Conservation (phyloP, 2,329 filamentous ascomycete species). For the Dryadomyces quercivorus region DNA sequence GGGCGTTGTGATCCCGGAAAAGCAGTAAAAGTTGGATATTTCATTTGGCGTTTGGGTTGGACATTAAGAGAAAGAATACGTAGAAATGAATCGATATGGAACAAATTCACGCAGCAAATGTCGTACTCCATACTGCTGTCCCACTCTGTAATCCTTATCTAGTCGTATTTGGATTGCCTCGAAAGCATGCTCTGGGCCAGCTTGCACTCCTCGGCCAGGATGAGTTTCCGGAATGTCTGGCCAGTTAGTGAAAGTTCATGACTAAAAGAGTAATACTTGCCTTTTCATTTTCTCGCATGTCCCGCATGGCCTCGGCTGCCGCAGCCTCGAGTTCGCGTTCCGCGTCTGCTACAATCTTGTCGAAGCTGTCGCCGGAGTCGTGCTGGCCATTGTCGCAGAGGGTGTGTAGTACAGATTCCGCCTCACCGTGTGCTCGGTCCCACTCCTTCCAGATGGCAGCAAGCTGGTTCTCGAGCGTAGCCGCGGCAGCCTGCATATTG, state of each 20-base stretch:
- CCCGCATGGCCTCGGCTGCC: neutral
- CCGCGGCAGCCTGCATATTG: conserved; percentile 2
- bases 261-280: too few species aligned
- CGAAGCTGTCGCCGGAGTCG: neutral
- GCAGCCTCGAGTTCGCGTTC: conserved; percentile 4
- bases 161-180: conserved; percentile 13
- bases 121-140: too few species aligned
- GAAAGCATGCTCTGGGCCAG: conserved; percentile 12
- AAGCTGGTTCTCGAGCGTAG: conserved; percentile 10
- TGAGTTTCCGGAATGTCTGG: conserved; percentile 11
- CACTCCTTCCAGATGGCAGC: conserved; percentile 16
- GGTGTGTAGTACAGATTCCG: conserved; percentile 17
- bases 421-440: conserved; percentile 28
- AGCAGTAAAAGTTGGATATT: neutral
- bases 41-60: neutral
- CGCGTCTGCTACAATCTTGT: conserved; percentile 6
- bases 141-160: neutral
- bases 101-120: too few species aligned
- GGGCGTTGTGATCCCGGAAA: conserved; percentile 55
- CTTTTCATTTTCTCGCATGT: conserved; percentile 13
- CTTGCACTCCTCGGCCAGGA: conserved; percentile 12
- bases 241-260: too few species aligned
- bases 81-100: neutral
- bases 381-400: neutral
- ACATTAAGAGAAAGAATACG: neutral